Evolutionary conservation across 306 rosid genomes (phyloP), one percentile per base, ranked within the genome.

Genomic region (Cicer pinnatifidum): DNA sequence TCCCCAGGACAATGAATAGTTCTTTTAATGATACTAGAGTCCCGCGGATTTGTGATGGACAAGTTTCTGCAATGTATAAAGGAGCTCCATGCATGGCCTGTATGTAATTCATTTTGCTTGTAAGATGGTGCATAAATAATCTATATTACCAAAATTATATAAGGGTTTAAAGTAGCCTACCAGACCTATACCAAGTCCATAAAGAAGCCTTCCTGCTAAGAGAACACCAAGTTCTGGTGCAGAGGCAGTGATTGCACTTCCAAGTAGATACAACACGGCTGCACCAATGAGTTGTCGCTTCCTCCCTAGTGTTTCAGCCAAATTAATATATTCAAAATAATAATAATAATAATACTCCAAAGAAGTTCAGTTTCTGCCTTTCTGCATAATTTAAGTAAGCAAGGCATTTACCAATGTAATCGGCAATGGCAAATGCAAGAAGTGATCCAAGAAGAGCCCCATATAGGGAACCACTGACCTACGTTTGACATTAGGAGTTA

Each of bases 1-100:
- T 94, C 75, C 98, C 98, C 71, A 94, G 78, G 67, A 94, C 98
- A 85, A 94, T 91, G 86, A 94, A 91, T 80, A 94, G 90, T 77
- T 94, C 98, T 86, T 94, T 94, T 51, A 94, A 78, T 84, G 98
- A 94, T 59, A 94, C 53, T 72, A 94, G 86, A 82, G 98, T 94
- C 69, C 97, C 97, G 16, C 98, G 96, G 84, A 94, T 91, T 76
- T 84, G 88, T 23, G 98, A 89, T 59, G 98, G 98, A 58, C 91
- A 88, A 38, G 98, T 94, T 87, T 94, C 98, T 28, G 98, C 98
- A 72, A 94, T 94, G 75, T 89, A 94, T 71, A 94, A 85, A 37
- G 98, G 98, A 85, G 98, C 98, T 4, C 98, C 97, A 80, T 91
- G 96, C 98, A 94, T 94, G 81, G 98, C 97, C 98, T 94, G 95